Base-by-base conservation (phyloP, 805 yeast species). In the Blastobotrys muscicola region DNA sequence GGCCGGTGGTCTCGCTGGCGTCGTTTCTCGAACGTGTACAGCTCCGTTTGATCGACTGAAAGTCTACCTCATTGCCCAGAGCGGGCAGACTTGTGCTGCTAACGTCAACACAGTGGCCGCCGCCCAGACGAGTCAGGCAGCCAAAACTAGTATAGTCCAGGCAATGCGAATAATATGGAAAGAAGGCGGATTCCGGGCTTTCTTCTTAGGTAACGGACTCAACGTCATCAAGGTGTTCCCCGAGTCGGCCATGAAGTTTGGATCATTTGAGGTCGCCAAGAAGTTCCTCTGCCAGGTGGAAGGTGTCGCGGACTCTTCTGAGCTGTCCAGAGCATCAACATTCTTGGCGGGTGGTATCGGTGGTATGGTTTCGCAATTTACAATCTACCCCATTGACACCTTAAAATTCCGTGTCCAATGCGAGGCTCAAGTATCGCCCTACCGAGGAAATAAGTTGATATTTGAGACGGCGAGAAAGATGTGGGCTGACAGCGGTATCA, bases 31-130 rank as follows among this genome's bases (percentile, higher is more conserved):
- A 65, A 87, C 97, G 0, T 82, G 92, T 54, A 92, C 98, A 0
- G 98, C 97, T 0, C 98, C 98, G 8, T 85, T 92, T 50, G 98
- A 92, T 62, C 75, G 98, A 59, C 76, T 92, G 15, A 92, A 92
- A 60, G 97, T 92, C 10, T 92, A 85, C 54, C 67, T 92, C 40
- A 92, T 92, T 55, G 97, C 97, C 1, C 75, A 95, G 60, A 81
- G 95, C 10, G 58, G 56, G 6, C 33, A 50, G 10, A 41, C 51
- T 11, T 29, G 38, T 8, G 30, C 51, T 12, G 43, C 45, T 8
- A 34, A 41, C 8, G 48, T 48, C 7, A 36, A 16, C 13, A 37
- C 47, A 8, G 47, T 43, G 3, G 45, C 58, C 52, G n/a, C 13
- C 13, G 38, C 23, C 8, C 42, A 52, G 10, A 47, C 56, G 8